Percentiles rank a stretch among this genome's conserved stretches.
These are phyloP conservation scores for Tieghemostelium lacteum DNA, from an alignment of 78 protist species.

Conservation along the genomic window DNA sequence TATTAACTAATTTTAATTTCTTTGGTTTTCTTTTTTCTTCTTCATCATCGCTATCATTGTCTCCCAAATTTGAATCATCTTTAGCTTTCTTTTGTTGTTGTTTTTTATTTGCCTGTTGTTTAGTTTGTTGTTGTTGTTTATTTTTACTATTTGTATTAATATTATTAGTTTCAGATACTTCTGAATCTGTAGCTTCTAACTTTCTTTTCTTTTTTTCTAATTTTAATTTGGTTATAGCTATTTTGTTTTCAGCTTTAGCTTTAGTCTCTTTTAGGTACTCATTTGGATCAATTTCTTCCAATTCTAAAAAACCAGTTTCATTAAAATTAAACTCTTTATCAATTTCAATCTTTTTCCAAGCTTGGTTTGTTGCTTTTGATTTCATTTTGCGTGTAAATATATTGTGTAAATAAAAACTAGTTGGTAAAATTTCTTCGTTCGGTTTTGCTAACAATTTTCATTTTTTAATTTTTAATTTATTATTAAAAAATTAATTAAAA, in stretches of 20 bases:
- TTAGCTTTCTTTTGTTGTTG: slow-evolving; percentile 4
- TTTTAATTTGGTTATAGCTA: not conserved
- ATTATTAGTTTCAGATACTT: too few relatives aligned
- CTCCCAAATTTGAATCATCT: not conserved
- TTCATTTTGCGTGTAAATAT: too few relatives aligned
- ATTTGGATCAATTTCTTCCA: slow-evolving; percentile 52
- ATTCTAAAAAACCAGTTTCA: slow-evolving; percentile 40
- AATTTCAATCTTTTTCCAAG: slow-evolving; percentile 18
- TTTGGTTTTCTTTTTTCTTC: not conserved
- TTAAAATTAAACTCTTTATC: not conserved
- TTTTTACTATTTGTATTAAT: too few relatives aligned
- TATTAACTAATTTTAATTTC: not conserved
- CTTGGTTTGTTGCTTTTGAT: not conserved
- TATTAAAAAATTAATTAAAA: slow-evolving; percentile 4
- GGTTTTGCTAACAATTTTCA: not conserved
- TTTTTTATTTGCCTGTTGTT: not conserved
- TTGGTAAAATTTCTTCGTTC: too few relatives aligned
- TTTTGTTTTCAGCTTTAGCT: not conserved
- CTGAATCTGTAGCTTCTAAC: too few relatives aligned
- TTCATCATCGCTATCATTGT: not conserved
- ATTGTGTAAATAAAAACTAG: too few relatives aligned
- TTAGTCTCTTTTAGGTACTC: slow-evolving; percentile 2
- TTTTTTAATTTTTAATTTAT: not conserved
- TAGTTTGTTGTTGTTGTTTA: not conserved
- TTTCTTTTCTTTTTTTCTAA: too few relatives aligned